Percentiles rank a stretch among this genome's conserved stretches.
phyloP scores from a whole-genome alignment of 345 rosid species.

The Acer negundo region DNA sequence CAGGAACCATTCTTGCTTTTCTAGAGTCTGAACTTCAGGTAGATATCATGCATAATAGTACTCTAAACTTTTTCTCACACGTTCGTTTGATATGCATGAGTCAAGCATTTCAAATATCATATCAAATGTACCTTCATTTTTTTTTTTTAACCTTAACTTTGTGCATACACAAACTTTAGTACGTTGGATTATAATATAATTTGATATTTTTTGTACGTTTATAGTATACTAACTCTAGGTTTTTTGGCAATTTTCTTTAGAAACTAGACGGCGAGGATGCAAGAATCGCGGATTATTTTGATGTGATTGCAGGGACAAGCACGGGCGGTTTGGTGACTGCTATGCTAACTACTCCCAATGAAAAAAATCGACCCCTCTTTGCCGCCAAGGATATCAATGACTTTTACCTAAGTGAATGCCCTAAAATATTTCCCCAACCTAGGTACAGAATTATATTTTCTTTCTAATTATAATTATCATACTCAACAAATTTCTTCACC shows the following conservation, averaged over 20 bases:
- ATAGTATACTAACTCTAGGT: background rate
- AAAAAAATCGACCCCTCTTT: slow-evolving; percentile 47
- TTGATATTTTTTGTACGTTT: background rate
- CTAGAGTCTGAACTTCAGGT: slow-evolving; percentile 49
- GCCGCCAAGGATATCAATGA: slow-evolving; percentile 53
- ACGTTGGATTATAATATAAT: too few species aligned
- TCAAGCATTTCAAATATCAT: background rate
- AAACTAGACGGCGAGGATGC: slow-evolving; percentile 51
- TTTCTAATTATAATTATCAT: too few species aligned
- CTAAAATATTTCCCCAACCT: slow-evolving; percentile 45
- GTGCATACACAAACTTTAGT: too few species aligned
- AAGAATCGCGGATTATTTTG: slow-evolving; percentile 61
- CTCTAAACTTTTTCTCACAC: too few species aligned
- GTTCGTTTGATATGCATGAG: too few species aligned
- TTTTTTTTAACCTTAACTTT: too few species aligned
- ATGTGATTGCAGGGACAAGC: slow-evolving; percentile 55
- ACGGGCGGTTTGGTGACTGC: slow-evolving; percentile 63
- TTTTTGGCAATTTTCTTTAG: slow-evolving; percentile 23
- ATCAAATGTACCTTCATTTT: too few species aligned
- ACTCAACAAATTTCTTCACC: too few species aligned
- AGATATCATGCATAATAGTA: background rate
- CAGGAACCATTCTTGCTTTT: slow-evolving; percentile 38
- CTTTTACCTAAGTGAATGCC: slow-evolving; percentile 42
- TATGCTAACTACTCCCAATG: slow-evolving; percentile 51
- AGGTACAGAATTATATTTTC: slow-evolving; percentile 14